These are phyloP conservation scores for Citrus medica DNA, from an alignment of 345 rosid species.

Conservation along the genomic window DNA sequence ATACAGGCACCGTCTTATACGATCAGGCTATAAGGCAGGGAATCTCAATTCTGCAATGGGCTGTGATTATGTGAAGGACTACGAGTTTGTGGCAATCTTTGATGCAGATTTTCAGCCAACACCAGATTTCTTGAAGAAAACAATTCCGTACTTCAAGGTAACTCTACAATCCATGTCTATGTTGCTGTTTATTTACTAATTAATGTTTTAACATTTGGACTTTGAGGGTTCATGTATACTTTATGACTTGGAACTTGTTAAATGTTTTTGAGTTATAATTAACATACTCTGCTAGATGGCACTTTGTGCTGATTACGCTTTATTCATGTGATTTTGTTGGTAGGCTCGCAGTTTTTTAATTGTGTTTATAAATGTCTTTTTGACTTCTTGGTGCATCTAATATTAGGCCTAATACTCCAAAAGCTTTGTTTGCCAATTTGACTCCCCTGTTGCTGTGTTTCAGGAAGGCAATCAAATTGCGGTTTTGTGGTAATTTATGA, in stretches of 20 bases:
- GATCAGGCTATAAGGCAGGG: slow-evolving; percentile 91
- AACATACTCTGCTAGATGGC: neutral
- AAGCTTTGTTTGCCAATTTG: neutral
- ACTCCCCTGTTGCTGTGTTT: neutral
- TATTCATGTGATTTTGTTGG: neutral
- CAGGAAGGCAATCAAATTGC: neutral
- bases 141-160: slow-evolving; percentile 81
- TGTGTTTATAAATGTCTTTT: neutral
- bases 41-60: slow-evolving; percentile 92
- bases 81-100: slow-evolving; percentile 81
- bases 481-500: neutral
- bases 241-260: neutral
- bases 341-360: neutral
- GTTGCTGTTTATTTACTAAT: neutral
- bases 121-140: slow-evolving; percentile 83
- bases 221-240: neutral
- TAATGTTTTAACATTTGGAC: neutral
- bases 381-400: neutral
- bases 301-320: neutral
- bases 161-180: neutral
- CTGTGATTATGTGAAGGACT: slow-evolving; percentile 81
- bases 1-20: slow-evolving; percentile 83
- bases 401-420: neutral
- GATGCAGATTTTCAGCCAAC: slow-evolving; percentile 93
- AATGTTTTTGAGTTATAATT: neutral